These are phyloP conservation scores for Exophiala aquamarina DNA, from an alignment of 2,329 filamentous ascomycete genomes.

Conservation along the genomic window DNA sequence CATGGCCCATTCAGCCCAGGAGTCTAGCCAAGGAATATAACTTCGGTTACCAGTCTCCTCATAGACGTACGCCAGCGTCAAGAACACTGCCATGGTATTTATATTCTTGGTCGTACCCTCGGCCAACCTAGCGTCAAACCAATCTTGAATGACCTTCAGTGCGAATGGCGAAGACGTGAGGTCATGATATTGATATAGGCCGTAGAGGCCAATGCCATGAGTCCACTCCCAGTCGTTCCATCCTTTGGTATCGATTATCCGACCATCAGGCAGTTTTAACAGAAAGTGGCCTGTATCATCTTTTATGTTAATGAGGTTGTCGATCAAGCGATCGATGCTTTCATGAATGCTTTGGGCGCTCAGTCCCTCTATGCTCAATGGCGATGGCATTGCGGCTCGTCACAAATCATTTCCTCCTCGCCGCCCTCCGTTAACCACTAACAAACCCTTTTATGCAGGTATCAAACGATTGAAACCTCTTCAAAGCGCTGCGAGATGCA, in stretches of 20 bases:
- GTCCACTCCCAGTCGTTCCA: slow-evolving; percentile 73
- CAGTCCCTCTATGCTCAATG: slow-evolving; percentile 16
- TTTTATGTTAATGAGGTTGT: slow-evolving; percentile 74
- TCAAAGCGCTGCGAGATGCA: slow-evolving; percentile 1
- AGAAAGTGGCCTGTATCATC: slow-evolving; percentile 75
- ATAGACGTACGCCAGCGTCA: slow-evolving; percentile 75
- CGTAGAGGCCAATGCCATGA: slow-evolving; percentile 76
- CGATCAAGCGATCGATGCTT: slow-evolving; percentile 66
- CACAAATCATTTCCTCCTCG: not conserved
- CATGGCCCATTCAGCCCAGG: slow-evolving; percentile 82
- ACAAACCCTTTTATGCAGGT: not conserved
- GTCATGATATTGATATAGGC: slow-evolving; percentile 78
- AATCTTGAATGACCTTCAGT: slow-evolving; percentile 67
- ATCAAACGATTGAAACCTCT: too few species aligned
- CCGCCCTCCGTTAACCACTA: too few species aligned
- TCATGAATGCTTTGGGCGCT: slow-evolving; percentile 42
- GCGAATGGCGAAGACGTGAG: slow-evolving; percentile 63
- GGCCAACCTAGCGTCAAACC: slow-evolving; percentile 69
- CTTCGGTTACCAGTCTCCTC: slow-evolving; percentile 68
- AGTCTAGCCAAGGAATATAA: slow-evolving; percentile 75
- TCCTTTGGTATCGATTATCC: slow-evolving; percentile 79
- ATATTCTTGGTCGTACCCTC: slow-evolving; percentile 79
- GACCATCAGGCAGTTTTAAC: slow-evolving; percentile 67
- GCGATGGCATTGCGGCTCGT: slow-evolving; percentile 17
- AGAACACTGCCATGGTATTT: slow-evolving; percentile 78